Evolutionary conservation across 2,329 filamentous ascomycete genomes (phyloP), one percentile per base, ranked within the genome.

Genomic region (Colletotrichum tabaci): DNA sequence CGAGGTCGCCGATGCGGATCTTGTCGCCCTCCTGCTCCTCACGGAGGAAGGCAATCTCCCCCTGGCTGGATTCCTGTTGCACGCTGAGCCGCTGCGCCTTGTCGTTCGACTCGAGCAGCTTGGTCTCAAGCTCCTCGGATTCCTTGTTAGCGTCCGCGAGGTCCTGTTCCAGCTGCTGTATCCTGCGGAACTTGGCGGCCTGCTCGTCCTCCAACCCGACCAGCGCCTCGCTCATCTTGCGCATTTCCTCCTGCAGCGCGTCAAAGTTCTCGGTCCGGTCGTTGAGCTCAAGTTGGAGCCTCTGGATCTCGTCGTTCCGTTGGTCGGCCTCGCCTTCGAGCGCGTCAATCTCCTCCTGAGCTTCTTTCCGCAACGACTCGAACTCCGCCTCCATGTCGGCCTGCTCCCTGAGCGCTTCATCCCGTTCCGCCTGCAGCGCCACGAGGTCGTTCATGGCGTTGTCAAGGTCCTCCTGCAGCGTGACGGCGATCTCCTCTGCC

Each of bases 11-110:
- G 77, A 99, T 98, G 82, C 95, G 95, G 80, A 99, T 97, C 87
- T 99, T 99, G 85, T 99, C 96, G 21, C 90, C 90, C 82, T 99
- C 96, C 81, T 99, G 96, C 84, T 99, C 96, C 79, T 99, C 96
- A 2, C 96, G 92, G 61, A 99, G 82, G 87, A 99, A 99, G 1
- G 94, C 92, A 82, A 98, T 97, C 81, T 99, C 96, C 71, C 92
- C 92, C 77, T 98, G 96, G 67, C 93, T 92, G 6, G 94, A 97
- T 82, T 99, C 96, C 74, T 96, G 92, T 79, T 98, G 95, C 42
- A 99, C 94, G 4, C 93, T 92, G 3, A 98, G 87, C 64, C 95
- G 90, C 77, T 97, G 93, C 58, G 93, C 92, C 86, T 98, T 98
- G 76, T 93, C 91, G 78, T 96, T 96, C 8, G 94, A 87, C 79